phyloP scores from a whole-genome alignment of 73 alveolate genomes.

The Paramecium bursaria region DNA sequence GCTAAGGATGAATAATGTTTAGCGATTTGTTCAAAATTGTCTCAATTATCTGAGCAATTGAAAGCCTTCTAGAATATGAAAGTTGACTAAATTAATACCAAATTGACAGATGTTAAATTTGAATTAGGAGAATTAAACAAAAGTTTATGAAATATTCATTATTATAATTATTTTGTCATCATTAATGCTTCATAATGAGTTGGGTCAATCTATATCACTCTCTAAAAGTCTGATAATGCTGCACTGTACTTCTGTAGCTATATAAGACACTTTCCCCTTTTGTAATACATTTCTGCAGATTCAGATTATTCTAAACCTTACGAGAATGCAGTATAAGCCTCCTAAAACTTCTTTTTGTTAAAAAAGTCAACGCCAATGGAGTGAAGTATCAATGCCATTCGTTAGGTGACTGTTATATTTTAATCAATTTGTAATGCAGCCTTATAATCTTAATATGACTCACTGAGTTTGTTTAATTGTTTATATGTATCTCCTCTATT shows the following conservation, averaged over 20 bases:
- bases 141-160: too few species aligned
- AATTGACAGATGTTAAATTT: too few species aligned
- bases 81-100: too few species aligned
- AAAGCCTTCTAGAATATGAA: too few species aligned
- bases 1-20: too few species aligned
- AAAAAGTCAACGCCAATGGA: conserved; percentile 57
- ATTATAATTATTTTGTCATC: conserved; percentile 7
- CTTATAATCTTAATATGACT: conserved; percentile 2
- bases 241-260: neutral
- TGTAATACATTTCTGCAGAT: conserved; percentile 11
- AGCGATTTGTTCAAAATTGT: too few species aligned
- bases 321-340: conserved; percentile 25
- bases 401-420: conserved; percentile 24
- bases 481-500: conserved; percentile 69
- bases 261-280: conserved; percentile 32
- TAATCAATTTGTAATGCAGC: conserved; percentile 29
- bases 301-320: conserved; percentile 17
- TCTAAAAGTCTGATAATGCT: conserved; percentile 35
- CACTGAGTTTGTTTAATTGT: neutral
- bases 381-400: conserved; percentile 46
- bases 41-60: too few species aligned
- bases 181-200: conserved; percentile 34
- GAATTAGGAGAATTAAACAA: too few species aligned
- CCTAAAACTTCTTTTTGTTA: conserved; percentile 16
- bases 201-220: conserved; percentile 25